phyloP scores from a whole-genome alignment of 805 yeast species.

The Cyberlindnera mrakii region DNA sequence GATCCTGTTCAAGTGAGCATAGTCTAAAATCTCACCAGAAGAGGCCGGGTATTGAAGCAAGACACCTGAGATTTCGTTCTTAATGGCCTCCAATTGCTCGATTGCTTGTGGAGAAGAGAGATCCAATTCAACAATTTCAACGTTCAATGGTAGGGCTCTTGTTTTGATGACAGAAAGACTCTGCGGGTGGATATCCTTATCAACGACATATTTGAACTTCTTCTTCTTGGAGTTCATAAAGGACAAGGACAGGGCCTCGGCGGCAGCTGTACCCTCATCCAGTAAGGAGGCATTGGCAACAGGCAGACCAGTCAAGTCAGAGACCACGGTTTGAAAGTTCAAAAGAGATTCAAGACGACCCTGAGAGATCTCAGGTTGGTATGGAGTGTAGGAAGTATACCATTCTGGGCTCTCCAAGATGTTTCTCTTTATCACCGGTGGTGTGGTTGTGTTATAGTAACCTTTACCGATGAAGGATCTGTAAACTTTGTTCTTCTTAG shows the following conservation, averaged over 20 bases:
- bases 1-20: constrained; percentile 43
- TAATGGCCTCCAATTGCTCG: constrained; percentile 27
- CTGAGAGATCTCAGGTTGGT: constrained; percentile 97
- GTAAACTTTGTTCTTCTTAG: constrained; percentile 65
- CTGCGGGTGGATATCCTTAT: constrained; percentile 74
- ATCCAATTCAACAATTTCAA: constrained; percentile 56
- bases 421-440: constrained; percentile 91
- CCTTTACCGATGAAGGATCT: constrained; percentile 90
- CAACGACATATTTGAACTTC: constrained; percentile 64
- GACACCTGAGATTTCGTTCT: constrained; percentile 61
- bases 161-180: constrained; percentile 74
- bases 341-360: constrained; percentile 88
- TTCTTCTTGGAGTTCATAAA: constrained; percentile 64
- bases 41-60: constrained; percentile 89
- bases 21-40: constrained; percentile 59
- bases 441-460: constrained; percentile 83
- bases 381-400: constrained; percentile 98
- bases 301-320: constrained; percentile 90
- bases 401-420: constrained; percentile 92
- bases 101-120: constrained; percentile 39
- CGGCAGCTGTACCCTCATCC: constrained; percentile 97
- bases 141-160: constrained; percentile 70
- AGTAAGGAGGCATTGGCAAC: constrained; percentile 90
- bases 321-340: constrained; percentile 87
- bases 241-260: constrained; percentile 90